Base-by-base conservation (phyloP, 2,329 filamentous ascomycete genomes). In the Microascus cirrosus region DNA sequence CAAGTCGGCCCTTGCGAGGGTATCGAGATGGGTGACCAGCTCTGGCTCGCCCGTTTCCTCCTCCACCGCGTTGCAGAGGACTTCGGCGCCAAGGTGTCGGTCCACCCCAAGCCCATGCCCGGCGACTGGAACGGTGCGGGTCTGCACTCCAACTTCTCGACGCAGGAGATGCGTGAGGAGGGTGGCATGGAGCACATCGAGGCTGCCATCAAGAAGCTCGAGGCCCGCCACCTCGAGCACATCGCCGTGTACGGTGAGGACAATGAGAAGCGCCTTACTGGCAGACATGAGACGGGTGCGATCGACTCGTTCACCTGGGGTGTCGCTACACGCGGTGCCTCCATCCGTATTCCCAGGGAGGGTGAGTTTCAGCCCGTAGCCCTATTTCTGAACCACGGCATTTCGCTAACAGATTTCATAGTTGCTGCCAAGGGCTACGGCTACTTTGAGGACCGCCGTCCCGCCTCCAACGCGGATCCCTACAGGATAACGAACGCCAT, bases 111-210 rank as follows among this genome's bases (percentile, higher is more conserved):
- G 85, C 93, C 93, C 64, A 92, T 97, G 64, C 84, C 86, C 60
- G 93, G 93, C 69, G 87, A 69, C 11, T 97, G 94, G 93, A 97
- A 97, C 80, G 94, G 93, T 69, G 90, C 90, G 60, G 90, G 90
- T 74, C 86, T 96, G 55, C 91, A 95, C 83, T 86, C 80, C 80
- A 95, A 97, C 84, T 94, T 96, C 73, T 95, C 90, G 53, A 93
- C 89, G 67, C 83, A 86, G 73, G 84, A 86, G 67, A 99, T 94
- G 83, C 90, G 94, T 68, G 80, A 79, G 58, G 90, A 96, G 64
- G 92, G 92, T 67, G 94, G 94, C 71, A 94, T 97, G 86, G 95
- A 95, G 85, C 76, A 83, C 74, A 99, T 99, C 64, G 92, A 97
- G 74, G 82, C 82, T 56, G 85, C 85, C 58, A 87, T 92, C 77